A percentile compares a stretch with the other conserved stretches of the same genome.
Evolutionary conservation across 1,139 yeast species (phyloP).

Genomic region (Scheffersomyces stambukii): DNA sequence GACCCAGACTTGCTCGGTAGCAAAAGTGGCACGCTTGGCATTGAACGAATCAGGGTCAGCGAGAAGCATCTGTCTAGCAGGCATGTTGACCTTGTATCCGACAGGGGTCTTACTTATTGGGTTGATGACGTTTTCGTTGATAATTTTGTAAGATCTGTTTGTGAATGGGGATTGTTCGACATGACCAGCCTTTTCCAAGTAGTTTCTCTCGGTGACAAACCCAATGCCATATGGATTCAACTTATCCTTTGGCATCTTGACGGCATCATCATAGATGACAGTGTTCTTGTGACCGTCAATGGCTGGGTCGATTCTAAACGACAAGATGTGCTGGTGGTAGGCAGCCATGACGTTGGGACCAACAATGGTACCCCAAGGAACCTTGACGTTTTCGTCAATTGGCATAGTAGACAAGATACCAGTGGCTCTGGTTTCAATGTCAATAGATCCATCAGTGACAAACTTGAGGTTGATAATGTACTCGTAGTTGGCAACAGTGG

Average conservation of each 20-base stretch:
- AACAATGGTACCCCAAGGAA: conserved; percentile 81
- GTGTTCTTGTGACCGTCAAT: conserved; percentile 81
- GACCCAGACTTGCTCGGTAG: conserved; percentile 75
- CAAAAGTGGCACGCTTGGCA: conserved; percentile 64
- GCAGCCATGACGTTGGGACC: conserved; percentile 88
- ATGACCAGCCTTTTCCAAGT: conserved; percentile 67
- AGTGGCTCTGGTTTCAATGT: conserved; percentile 83
- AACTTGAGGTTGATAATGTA: conserved; percentile 74
- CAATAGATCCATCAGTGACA: conserved; percentile 79
- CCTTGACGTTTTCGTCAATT: conserved; percentile 68
- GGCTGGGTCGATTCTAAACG: conserved; percentile 85
- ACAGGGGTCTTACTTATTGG: conserved; percentile 75
- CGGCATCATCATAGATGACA: conserved; percentile 71
- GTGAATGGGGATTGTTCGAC: conserved; percentile 75
- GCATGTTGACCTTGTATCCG: conserved; percentile 75
- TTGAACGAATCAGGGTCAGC: conserved; percentile 64
- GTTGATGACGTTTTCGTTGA: conserved; percentile 74
- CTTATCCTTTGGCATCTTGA: conserved; percentile 56
- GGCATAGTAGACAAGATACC: conserved; percentile 85
- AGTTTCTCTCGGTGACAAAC: conserved; percentile 59
- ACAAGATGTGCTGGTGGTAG: conserved; percentile 82
- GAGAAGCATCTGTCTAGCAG: conserved; percentile 71
- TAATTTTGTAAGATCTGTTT: conserved; percentile 73
- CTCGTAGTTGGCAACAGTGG: conserved; percentile 89
- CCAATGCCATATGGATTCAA: conserved; percentile 75